A percentile compares a stretch with the other conserved stretches of the same genome.
Evolutionary conservation across 441 rosid genomes (phyloP).

Genomic region (Erodium trifolium): DNA sequence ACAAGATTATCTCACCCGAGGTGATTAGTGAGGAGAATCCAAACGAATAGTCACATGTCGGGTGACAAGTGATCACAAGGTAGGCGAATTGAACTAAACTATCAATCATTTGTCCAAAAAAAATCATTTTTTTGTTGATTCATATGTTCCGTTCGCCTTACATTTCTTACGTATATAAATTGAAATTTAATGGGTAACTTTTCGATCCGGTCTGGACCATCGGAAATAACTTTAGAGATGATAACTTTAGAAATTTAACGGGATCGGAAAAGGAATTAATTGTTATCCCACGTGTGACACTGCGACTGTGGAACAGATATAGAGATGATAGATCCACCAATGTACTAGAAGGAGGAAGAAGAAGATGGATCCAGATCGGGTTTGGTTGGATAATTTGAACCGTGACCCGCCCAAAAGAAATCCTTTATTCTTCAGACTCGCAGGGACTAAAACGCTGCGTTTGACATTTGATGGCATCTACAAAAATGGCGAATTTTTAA

Average conservation of each 20-base stretch:
- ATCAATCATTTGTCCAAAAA: no score
- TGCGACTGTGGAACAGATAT: not conserved
- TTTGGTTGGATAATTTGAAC: not conserved
- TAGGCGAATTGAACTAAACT: no score
- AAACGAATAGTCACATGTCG: no score
- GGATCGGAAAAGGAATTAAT: not conserved
- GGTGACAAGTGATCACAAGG: no score
- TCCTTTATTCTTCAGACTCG: not conserved
- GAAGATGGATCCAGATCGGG: slow-evolving; percentile 7
- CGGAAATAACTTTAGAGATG: slow-evolving; percentile 36
- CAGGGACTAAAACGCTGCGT: not conserved
- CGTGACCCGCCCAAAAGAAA: not conserved
- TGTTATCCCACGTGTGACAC: not conserved
- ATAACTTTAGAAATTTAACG: no score
- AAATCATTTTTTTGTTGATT: no score
- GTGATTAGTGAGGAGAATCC: no score
- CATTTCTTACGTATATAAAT: no score
- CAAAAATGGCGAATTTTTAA: slow-evolving; percentile 4
- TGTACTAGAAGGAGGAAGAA: not conserved
- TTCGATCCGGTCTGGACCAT: no score
- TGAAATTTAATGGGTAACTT: no score
- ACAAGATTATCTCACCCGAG: no score
- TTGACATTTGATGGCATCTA: not conserved
- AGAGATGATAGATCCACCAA: not conserved
- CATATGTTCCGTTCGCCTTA: no score